Base-by-base conservation (phyloP, 73 alveolate genomes). In the Paramecium caudatum region DNA sequence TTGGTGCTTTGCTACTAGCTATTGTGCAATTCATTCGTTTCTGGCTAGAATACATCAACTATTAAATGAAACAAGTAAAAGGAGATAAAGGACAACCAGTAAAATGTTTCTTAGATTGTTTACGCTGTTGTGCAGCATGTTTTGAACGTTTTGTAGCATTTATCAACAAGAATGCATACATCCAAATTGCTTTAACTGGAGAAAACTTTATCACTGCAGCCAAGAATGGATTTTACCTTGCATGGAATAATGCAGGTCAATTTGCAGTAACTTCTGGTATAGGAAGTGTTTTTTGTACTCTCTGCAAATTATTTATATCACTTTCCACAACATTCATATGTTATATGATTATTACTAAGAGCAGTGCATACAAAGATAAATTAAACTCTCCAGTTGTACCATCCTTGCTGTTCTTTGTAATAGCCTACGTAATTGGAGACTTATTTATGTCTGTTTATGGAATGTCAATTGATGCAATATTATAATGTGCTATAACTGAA, bases 191-290 rank as follows among this genome's bases (percentile, higher is more conserved):
- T 43, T 84, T 97, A 43, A 92, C 97, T 34, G 98, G 99, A 8
- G 97, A 96, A 46, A 92, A 91, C 74, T 97, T 96, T 95, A 91
- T 98, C 91, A 69, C 94, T 33, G 97, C 99, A n/a, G 99, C 99
- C 6, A 94, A 94, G 74, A 96, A 96, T 87, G 99, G 97, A 49
- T 96, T 97, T 91, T 82, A 90, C 4, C 88, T 97, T 80, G 93
- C 96, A 5, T 91, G 96, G 49, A 95, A 95, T 91, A 95, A 96
- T 91, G 95, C 97, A 25, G 99, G 97, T 33, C 91, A 97, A 86
- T 97, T 95, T 91, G 96, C 97, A 33, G 70, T 91, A 17, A 94
- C 96, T 36, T 91, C 95, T 70, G 92, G 95, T 37, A 92, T 97
- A 33, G 99, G 99, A 33, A 94, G 94, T 47, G 83, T 97, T 82